Conservation (phyloP, 352 stramenopile genomes). For the Peronosclerospora sorghi region DNA sequence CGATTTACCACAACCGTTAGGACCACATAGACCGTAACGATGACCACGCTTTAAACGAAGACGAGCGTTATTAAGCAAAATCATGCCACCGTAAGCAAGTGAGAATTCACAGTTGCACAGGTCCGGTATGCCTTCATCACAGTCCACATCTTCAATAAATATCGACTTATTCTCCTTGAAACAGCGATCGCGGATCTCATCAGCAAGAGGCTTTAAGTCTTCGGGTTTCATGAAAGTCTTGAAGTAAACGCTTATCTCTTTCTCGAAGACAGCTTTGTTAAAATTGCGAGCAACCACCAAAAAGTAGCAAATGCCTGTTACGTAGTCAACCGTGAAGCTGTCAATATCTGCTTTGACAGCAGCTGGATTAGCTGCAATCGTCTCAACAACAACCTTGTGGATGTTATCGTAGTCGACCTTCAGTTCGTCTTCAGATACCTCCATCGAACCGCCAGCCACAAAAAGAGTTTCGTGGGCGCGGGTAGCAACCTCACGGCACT, state of each 20-base stretch:
- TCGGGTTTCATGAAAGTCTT: constrained; percentile 62
- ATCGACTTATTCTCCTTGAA: constrained; percentile 87
- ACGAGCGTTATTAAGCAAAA: constrained; percentile 86
- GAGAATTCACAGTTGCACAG: constrained; percentile 99
- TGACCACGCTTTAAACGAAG: constrained; percentile 87
- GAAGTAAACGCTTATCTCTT: constrained; percentile 86
- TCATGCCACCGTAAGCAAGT: constrained; percentile 91
- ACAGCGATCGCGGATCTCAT: constrained; percentile 73
- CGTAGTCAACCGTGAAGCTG: constrained; percentile 85
- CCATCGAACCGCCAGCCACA: constrained; percentile 87
- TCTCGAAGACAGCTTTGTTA: constrained; percentile 90
- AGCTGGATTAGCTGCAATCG: constrained; percentile 62
- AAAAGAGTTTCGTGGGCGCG: constrained; percentile 91
- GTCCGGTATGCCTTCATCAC: constrained; percentile 94
- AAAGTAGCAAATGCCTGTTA: constrained; percentile 77
- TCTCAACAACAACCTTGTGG: constrained; percentile 63
- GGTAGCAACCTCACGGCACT: constrained; percentile 93
- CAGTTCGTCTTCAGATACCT: constrained; percentile 85
- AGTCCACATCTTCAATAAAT: constrained; percentile 92
- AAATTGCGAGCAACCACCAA: constrained; percentile 87
- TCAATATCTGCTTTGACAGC: constrained; percentile 85
- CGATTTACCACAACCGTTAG: constrained; percentile 90
- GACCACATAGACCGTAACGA: constrained; percentile 91
- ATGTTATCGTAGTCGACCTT: constrained; percentile 87
- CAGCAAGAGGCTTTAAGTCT: constrained; percentile 53